Conservation (phyloP, 768 basidiomycete species). For the Boletus huronensis region DNA sequence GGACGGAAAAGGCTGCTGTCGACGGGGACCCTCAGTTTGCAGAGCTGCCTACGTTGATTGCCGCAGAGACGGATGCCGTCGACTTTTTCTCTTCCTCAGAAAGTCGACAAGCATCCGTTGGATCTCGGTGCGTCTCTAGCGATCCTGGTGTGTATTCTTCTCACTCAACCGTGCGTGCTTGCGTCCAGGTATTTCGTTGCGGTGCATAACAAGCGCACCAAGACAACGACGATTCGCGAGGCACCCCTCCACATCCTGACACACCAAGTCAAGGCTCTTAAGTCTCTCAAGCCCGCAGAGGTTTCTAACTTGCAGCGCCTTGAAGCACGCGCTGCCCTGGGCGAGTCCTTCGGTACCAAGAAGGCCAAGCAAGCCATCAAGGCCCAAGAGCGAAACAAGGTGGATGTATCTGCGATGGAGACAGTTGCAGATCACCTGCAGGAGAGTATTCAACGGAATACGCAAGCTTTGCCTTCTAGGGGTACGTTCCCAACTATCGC, state of each 20-base stretch:
- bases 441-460: slow-evolving; percentile 75
- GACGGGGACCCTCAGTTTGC: slow-evolving; percentile 32
- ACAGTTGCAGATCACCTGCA: slow-evolving; percentile 78
- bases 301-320: slow-evolving; percentile 50
- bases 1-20: slow-evolving; percentile 30
- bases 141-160: background rate
- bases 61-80: slow-evolving; percentile 79
- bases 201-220: slow-evolving; percentile 73
- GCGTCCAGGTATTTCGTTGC: slow-evolving; percentile 73
- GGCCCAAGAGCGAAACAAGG: slow-evolving; percentile 83
- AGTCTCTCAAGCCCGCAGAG: slow-evolving; percentile 51
- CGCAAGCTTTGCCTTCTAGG: slow-evolving; percentile 61
- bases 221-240: slow-evolving; percentile 65
- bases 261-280: slow-evolving; percentile 81
- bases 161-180: background rate
- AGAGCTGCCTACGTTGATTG: slow-evolving; percentile 45
- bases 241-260: slow-evolving; percentile 66
- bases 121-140: slow-evolving; percentile 59
- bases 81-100: slow-evolving; percentile 75
- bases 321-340: slow-evolving; percentile 72
- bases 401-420: slow-evolving; percentile 87
- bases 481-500: slow-evolving; percentile 45
- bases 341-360: slow-evolving; percentile 92
- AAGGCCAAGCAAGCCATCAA: slow-evolving; percentile 86
- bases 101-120: slow-evolving; percentile 45